Conservation (phyloP, 768 basidiomycete species). For the Suillus clintonianus region DNA sequence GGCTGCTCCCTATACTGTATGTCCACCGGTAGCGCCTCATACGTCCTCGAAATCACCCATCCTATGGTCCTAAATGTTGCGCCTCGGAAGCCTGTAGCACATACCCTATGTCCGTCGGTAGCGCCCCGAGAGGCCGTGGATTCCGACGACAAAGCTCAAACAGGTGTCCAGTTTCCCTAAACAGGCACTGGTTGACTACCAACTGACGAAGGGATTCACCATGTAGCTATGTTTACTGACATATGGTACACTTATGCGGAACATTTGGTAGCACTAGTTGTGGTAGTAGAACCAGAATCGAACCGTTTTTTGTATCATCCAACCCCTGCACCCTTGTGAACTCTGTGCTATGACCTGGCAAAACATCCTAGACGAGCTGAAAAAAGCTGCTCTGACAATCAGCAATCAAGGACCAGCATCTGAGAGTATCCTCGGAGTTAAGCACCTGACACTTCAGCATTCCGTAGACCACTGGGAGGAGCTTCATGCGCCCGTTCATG, state of each 20-base stretch:
- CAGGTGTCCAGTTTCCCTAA: neutral
- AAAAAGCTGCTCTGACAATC: too few relatives aligned
- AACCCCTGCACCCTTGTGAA: neutral
- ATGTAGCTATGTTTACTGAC: neutral
- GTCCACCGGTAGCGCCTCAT: too few relatives aligned
- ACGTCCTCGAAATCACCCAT: neutral
- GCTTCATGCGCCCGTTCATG: neutral
- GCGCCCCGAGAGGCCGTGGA: neutral
- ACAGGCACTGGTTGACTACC: neutral
- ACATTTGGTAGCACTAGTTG: neutral
- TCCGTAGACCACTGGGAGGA: neutral
- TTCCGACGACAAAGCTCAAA: neutral
- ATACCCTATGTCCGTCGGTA: neutral
- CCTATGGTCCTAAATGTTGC: neutral
- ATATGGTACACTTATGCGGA: neutral
- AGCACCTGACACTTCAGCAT: neutral
- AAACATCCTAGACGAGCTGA: too few relatives aligned
- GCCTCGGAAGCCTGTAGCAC: neutral
- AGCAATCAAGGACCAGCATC: too few relatives aligned
- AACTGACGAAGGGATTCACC: neutral
- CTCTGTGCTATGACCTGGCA: too few relatives aligned
- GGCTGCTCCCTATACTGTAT: too few relatives aligned
- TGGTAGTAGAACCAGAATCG: neutral
- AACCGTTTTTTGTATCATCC: neutral
- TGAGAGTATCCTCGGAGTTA: too few relatives aligned